A percentile compares a stretch with the other conserved stretches of the same genome.
These are phyloP conservation scores for Epithele typhae DNA, from an alignment of 768 basidiomycete genomes.

Conservation along the genomic window DNA sequence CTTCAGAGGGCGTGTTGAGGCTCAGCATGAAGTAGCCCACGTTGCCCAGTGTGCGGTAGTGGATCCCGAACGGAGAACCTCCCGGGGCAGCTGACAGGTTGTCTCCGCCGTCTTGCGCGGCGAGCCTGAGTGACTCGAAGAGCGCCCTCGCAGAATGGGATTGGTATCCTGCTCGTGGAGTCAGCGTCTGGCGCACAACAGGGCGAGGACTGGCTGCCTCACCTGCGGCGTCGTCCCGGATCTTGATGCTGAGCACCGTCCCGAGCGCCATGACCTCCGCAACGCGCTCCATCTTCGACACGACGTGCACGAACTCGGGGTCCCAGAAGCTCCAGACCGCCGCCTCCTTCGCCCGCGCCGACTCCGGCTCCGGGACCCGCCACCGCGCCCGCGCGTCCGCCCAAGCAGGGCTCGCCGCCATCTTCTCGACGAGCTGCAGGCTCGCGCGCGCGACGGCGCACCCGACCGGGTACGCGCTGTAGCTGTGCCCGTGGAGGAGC, in stretches of 20 bases:
- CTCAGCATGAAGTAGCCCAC: conserved; percentile 93
- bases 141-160: conserved; percentile 61
- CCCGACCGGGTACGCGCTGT: conserved; percentile 91
- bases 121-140: conserved; percentile 47
- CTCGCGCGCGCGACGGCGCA: conserved; percentile 89
- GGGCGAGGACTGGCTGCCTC: conserved; percentile 11
- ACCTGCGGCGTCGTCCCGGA: conserved; percentile 58
- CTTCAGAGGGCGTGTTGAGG: conserved; percentile 59
- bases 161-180: conserved; percentile 37
- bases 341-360: conserved; percentile 12
- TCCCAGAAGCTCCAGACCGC: conserved; percentile 88
- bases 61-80: conserved; percentile 60
- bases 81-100: conserved; percentile 42
- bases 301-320: conserved; percentile 55
- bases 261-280: conserved; percentile 85
- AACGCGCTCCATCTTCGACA: conserved; percentile 57
- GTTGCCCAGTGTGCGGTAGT: conserved; percentile 86
- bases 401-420: conserved; percentile 52
- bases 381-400: conserved; percentile 54
- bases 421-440: conserved; percentile 57
- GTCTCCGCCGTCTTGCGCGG: conserved; percentile 13
- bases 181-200: not conserved
- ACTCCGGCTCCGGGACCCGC: conserved; percentile 27
- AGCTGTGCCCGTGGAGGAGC: conserved; percentile 91
- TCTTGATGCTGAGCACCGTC: conserved; percentile 75